Conservation (phyloP, 257 asterid genomes). For the Nicotiana noctiflora region DNA sequence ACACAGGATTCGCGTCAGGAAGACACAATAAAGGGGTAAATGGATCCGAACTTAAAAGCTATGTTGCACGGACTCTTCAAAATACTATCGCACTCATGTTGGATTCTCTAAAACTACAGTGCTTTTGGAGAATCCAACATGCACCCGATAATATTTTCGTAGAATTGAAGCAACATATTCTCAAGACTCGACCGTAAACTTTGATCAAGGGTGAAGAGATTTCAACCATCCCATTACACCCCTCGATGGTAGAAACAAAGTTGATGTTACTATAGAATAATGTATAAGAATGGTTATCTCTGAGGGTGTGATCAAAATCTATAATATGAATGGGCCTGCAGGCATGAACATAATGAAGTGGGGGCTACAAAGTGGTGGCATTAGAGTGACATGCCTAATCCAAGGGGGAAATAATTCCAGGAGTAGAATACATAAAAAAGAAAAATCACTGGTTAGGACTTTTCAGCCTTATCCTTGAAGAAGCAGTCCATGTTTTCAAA, state of each 20-base stretch:
- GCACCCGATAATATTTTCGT: no score
- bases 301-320: background rate
- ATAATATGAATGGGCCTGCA: background rate
- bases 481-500: background rate
- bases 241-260: background rate
- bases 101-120: no score
- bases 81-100: no score
- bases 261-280: background rate
- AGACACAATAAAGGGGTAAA: background rate
- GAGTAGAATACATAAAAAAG: background rate
- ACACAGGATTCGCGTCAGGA: background rate
- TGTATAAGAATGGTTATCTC: background rate
- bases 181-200: background rate
- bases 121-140: no score
- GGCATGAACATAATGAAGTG: background rate
- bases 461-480: slow-evolving; percentile 4
- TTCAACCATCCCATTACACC: background rate
- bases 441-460: slow-evolving; percentile 4
- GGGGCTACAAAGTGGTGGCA: slow-evolving; percentile 15
- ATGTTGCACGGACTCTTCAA: no score
- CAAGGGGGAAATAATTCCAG: background rate
- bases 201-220: background rate
- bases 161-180: no score
- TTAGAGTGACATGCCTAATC: slow-evolving; percentile 6
- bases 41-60: background rate